Conservation (phyloP, 2,329 filamentous ascomycete species). For the Colletotrichum lini region DNA sequence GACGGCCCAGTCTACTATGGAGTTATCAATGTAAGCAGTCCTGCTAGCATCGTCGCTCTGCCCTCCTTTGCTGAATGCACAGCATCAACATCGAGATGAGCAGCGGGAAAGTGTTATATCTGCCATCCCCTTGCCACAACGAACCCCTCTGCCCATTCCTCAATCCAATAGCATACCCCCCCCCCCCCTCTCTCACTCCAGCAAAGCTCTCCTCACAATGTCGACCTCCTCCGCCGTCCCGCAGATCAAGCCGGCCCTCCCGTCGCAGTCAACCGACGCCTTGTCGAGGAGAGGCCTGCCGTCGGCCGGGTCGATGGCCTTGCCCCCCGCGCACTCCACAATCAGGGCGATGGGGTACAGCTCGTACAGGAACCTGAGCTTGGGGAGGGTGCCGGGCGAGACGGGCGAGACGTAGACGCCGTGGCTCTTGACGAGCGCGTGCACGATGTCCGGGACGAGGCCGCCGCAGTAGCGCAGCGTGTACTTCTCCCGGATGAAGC, state of each 20-base stretch:
- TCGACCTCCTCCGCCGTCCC: slow-evolving; percentile 66
- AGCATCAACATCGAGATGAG: too few relatives aligned
- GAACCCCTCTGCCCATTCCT: too few relatives aligned
- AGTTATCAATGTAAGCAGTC: too few relatives aligned
- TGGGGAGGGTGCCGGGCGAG: slow-evolving; percentile 65
- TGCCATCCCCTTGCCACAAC: too few relatives aligned
- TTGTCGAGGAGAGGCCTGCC: slow-evolving; percentile 59
- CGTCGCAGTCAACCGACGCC: slow-evolving; percentile 59
- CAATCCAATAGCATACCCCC: too few relatives aligned
- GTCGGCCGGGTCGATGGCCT: slow-evolving; percentile 64
- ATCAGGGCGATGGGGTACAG: slow-evolving; percentile 72
- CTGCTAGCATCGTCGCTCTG: too few relatives aligned
- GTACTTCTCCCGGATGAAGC: slow-evolving; percentile 67
- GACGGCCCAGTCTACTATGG: too few relatives aligned
- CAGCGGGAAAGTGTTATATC: too few relatives aligned
- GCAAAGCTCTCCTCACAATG: slow-evolving; percentile 47
- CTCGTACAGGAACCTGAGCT: slow-evolving; percentile 72
- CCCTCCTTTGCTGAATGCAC: too few relatives aligned
- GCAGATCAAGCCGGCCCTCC: slow-evolving; percentile 65
- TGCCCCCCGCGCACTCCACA: slow-evolving; percentile 72
- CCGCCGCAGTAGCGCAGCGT: slow-evolving; percentile 74
- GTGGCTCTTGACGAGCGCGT: slow-evolving; percentile 72
- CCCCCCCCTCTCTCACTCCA: slow-evolving; percentile 5
- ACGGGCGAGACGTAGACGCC: slow-evolving; percentile 74
- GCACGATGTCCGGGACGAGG: slow-evolving; percentile 72